Conservation (phyloP, 306 rosid genomes). For the Corylus americana region DNA sequence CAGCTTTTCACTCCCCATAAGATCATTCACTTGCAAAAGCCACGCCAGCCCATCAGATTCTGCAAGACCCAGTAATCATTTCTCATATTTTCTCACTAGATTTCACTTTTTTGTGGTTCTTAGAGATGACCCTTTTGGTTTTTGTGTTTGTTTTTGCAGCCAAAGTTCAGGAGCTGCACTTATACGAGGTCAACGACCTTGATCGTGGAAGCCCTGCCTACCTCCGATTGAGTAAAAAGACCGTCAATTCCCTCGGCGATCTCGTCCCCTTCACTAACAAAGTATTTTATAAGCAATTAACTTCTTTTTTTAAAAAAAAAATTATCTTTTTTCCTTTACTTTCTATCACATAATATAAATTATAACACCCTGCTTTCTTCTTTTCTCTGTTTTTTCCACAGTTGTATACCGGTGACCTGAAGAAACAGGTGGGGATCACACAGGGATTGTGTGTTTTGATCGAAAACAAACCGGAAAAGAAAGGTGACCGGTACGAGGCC, state of each 20-base stretch:
- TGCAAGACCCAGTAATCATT: slow-evolving; percentile 9
- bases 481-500: slow-evolving; percentile 65
- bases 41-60: slow-evolving; percentile 35
- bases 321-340: background rate
- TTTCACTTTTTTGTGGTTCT: background rate
- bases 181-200: slow-evolving; percentile 68
- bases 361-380: no score
- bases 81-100: background rate
- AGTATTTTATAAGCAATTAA: slow-evolving; percentile 21
- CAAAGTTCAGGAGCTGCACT: slow-evolving; percentile 54
- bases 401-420: slow-evolving; percentile 56
- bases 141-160: slow-evolving; percentile 39
- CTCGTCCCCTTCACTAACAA: slow-evolving; percentile 76
- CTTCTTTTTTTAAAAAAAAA: no score
- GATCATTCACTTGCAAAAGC: slow-evolving; percentile 44
- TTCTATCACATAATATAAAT: no score
- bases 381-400: background rate
- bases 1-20: slow-evolving; percentile 19
- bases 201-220: slow-evolving; percentile 75
- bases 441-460: slow-evolving; percentile 60
- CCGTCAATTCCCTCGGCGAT: slow-evolving; percentile 63
- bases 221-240: slow-evolving; percentile 62
- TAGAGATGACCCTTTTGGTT: slow-evolving; percentile 29
- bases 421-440: slow-evolving; percentile 59
- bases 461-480: slow-evolving; percentile 56